Evolutionary conservation across 73 alveolate species (phyloP).

Genomic region (Stentor coeruleus): DNA sequence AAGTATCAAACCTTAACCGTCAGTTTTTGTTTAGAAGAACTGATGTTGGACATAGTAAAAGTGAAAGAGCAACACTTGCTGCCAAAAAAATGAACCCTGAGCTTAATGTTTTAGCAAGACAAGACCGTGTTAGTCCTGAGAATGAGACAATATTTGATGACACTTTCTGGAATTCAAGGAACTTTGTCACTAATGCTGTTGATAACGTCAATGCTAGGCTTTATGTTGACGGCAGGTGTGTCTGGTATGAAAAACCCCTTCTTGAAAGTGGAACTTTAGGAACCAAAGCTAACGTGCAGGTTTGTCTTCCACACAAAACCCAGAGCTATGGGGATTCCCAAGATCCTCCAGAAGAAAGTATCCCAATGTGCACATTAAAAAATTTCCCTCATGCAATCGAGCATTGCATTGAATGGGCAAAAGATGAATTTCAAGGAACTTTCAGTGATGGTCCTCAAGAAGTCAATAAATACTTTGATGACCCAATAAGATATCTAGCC

Average conservation of each 20-base stretch:
- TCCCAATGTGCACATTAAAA: constrained; percentile 96
- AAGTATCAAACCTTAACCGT: constrained; percentile 95
- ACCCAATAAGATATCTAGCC: background rate
- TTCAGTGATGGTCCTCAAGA: constrained; percentile 89
- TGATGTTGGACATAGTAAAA: constrained; percentile 86
- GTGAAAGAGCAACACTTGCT: constrained; percentile 69
- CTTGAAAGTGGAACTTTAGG: constrained; percentile 96
- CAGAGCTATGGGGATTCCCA: constrained; percentile 92
- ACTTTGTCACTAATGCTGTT: constrained; percentile 83
- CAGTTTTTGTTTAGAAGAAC: constrained; percentile 93
- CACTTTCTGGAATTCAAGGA: no score
- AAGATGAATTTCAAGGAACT: constrained; percentile 78
- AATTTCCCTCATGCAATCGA: constrained; percentile 88
- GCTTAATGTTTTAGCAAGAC: background rate
- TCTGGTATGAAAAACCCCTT: constrained; percentile 78
- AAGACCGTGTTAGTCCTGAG: constrained; percentile 54
- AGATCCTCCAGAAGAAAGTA: constrained; percentile 64
- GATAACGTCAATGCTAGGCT: constrained; percentile 94
- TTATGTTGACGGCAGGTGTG: constrained; percentile 85
- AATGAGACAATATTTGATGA: constrained; percentile 62
- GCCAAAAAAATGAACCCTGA: constrained; percentile 51
- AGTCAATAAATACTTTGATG: constrained; percentile 12
- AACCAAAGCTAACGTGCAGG: constrained; percentile 64
- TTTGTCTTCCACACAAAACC: constrained; percentile 74
- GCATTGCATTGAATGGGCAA: constrained; percentile 98